Conservation (phyloP, 176 grass and related monocot species). For the Bolboschoenus planiculmis region DNA sequence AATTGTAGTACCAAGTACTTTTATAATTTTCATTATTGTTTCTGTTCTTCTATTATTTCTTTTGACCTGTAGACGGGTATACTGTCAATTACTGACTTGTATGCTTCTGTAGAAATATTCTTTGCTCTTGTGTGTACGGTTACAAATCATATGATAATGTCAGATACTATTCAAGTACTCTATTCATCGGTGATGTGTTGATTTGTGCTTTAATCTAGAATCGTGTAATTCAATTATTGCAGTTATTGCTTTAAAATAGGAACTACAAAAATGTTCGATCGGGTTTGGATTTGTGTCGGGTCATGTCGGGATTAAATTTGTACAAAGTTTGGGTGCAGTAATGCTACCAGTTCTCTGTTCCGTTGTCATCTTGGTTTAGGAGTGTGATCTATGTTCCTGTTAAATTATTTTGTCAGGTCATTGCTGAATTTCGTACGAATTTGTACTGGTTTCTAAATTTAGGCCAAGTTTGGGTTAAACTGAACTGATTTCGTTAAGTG, state of each 20-base stretch:
- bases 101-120: not conserved
- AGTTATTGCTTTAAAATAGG: not conserved
- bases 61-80: not conserved
- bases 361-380: not conserved
- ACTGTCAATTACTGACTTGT: not conserved
- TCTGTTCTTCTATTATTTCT: not conserved
- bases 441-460: not conserved
- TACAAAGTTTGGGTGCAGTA: not conserved
- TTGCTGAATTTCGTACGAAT: not conserved
- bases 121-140: not conserved
- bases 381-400: not conserved
- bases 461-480: not conserved
- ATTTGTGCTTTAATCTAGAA: not conserved
- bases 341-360: not conserved
- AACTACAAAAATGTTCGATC: not conserved
- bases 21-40: not conserved
- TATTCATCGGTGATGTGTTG: not conserved
- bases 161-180: not conserved
- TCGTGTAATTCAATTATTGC: not conserved
- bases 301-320: not conserved
- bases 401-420: not conserved
- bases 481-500: not conserved
- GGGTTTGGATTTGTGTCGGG: not conserved
- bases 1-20: not conserved
- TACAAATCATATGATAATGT: too few relatives aligned